Conservation (phyloP, 768 basidiomycete species). For the Pleurotus djamor region DNA sequence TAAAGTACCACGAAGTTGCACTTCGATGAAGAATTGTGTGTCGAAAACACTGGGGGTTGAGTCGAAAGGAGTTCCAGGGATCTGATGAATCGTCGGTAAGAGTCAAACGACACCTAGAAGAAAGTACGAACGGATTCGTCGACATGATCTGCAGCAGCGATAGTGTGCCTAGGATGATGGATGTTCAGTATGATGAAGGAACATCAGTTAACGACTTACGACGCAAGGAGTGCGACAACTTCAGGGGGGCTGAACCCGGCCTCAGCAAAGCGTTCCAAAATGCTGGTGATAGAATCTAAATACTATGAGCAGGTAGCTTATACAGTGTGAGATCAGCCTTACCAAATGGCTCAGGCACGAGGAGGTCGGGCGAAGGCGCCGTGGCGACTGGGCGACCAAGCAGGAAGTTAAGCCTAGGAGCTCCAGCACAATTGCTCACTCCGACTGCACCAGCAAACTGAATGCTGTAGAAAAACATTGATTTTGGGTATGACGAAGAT, state of each 20-base stretch:
- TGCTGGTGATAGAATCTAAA: conserved; percentile 12
- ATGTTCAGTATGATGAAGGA: neutral
- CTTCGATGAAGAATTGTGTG: conserved; percentile 29
- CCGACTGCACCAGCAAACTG: conserved; percentile 19
- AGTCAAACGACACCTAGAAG: neutral
- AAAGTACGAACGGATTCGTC: conserved; percentile 12
- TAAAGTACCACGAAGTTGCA: conserved; percentile 20
- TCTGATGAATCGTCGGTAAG: neutral
- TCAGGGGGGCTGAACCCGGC: conserved; percentile 6
- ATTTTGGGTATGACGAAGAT: too few relatives aligned
- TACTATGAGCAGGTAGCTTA: neutral
- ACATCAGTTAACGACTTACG: conserved; percentile 10
- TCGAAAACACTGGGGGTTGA: conserved; percentile 27
- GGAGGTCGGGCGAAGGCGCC: conserved; percentile 14
- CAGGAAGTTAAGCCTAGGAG: conserved; percentile 26
- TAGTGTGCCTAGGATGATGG: conserved; percentile 9
- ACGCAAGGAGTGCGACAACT: conserved; percentile 18
- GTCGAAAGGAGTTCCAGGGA: conserved; percentile 26
- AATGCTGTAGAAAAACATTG: neutral
- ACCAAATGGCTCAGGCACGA: conserved; percentile 21
- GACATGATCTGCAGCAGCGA: conserved; percentile 19
- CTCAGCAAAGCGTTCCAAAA: conserved; percentile 12
- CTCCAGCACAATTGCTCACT: conserved; percentile 30
- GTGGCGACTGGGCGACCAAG: conserved; percentile 18
- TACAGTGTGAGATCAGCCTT: neutral